Base-by-base conservation (phyloP, 805 yeast species). In the Cyberlindnera lachancei region DNA sequence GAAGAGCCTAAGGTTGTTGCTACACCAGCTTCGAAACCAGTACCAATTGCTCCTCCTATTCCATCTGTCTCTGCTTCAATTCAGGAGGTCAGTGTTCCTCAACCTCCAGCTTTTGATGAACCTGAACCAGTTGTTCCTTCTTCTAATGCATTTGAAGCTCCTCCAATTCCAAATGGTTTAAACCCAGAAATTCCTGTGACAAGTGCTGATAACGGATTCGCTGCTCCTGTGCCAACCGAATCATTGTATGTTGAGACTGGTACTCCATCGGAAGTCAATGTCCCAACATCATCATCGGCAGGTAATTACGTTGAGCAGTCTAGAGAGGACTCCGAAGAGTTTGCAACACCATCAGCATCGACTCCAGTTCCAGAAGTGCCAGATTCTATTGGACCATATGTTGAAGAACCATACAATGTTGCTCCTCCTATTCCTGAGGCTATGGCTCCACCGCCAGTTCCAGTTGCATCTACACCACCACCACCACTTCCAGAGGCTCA, bases 1-100 rank as follows among this genome's bases (percentile, higher is more conserved):
- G 44, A 40, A 18, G 45, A 41, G 25, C 22, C 27, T 18, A 35
- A 42, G 27, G 42, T 49, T 23, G 35, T 31, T 22, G 43, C 45
- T 15, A 48, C 44, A 27, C 46, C 50, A 10, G 39, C 46, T 26
- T 45, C 52, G 23, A 41, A 56, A 27, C 55, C 60, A 13, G 50
- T 46, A 23, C 46, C 50, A n/a, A 42, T 48, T 27, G 47, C 52
- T 21, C 41, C 57, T 26, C 55, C 60, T 14, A 21, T 46, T 19
- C 55, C 59, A 13, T 40, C 45, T 22, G 8, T 42, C 4, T 30
- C 51, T n/a, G 27, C 47, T 13, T 19, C 35, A 26, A 22, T 25
- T 15, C 23, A 30, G 32, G 32, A 32, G 16, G 35, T 26, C 12
- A 27, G 32, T 20, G 29, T 29, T 14, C n/a, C n/a, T n/a, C n/a